Evolutionary conservation across 2,329 filamentous ascomycete species (phyloP), one percentile per base, ranked within the genome.

Genomic region (Colletotrichum melonis): DNA sequence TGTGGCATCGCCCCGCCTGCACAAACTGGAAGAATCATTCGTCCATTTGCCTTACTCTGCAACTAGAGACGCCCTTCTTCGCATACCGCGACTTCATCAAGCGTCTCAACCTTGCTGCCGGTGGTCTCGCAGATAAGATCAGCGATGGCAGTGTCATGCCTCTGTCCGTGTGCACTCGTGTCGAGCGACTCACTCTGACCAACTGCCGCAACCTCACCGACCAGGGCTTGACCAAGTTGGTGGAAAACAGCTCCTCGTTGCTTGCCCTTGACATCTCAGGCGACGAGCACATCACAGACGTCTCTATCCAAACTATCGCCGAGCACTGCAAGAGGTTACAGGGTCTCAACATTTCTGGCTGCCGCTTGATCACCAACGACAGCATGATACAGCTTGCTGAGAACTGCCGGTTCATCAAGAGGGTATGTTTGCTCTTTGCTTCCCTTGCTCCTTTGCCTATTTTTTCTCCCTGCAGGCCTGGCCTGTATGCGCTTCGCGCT

Each of bases 1-100:
- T 99, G 26, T 99, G 97, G 97, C 95, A 98, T 82, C 90, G 97
- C 52, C 97, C 97, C 1, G 92, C 94, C 32, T 98, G 97, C 85
- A 95, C 93, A 78, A 94, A 92, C 78, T 98, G 95, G 93, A 84
- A 88, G 14, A 95, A 95, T 80, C 91, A 98, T 78, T 87, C 91
- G 78, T 92, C 87, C 76, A 97, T 99, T 76, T 95, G 95, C 79
- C 88, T 89, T 71, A 95, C 96, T 1, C 90, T 98, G 46, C 89
- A 90, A 58, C 88, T 92, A 32, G 85, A 89, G 42, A 85, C 92
- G n/a, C 93, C 94, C 76, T 96, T 94, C 83, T 99, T 98, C 82
- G 89, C 92, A 77, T 99, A 99, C 82, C 90, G 92, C 76, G 93
- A 96, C 76, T 93, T 98, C 78, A 94, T 99, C 84, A 96, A 95